Evolutionary conservation across 1,284 basidiomycete species (phyloP), one percentile per base, ranked within the genome.

Genomic region (Ceratobasidium sp.): DNA sequence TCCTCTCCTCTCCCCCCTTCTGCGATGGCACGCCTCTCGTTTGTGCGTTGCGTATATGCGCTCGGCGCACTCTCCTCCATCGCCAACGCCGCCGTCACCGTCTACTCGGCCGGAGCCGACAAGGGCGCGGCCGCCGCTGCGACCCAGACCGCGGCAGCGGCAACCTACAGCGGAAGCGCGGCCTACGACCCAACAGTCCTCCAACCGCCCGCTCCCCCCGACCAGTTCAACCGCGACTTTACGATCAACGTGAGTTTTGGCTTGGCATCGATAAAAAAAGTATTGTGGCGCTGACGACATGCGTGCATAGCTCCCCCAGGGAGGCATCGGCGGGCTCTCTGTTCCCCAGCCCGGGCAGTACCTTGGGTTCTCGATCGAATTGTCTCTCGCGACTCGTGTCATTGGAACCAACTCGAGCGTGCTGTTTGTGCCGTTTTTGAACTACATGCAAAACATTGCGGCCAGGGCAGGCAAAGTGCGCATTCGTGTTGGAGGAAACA

Each of bases 401-500:
- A 55, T 73, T 53, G 70, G 72, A n/a, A 55, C 21, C 26, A 70
- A 72, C 61, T 67, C 60, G 52, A 81, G 85, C 0, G 77, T 82
- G 48, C 75, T 90, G 21, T 83, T 86, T 70, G 85, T 89, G 0
- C 86, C 88, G 0, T 91, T 93, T 79, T 84, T 93, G 16, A 93
- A 93, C 79, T 85, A 93, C 69, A 84, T 94, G 82, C 83, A 87
- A 3, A 89, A 89, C 74, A 81, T 93, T 43, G 81, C 84, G 73
- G 84, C 87, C 59, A 85, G 90, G 14, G 83, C 82, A 9, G 91
- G 91, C 0, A 77, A 83, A 2, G 83, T 72, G 21, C 64, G 82
- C 43, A 80, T 93, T 18, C 88, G 92, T 53, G 84, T 93, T 2
- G 92, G 92, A 43, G 92, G 92, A 71, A 93, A 93, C 79, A 89